Evolutionary conservation across 2,329 filamentous ascomycete genomes (phyloP).

Genomic region (Verticillium longisporum): DNA sequence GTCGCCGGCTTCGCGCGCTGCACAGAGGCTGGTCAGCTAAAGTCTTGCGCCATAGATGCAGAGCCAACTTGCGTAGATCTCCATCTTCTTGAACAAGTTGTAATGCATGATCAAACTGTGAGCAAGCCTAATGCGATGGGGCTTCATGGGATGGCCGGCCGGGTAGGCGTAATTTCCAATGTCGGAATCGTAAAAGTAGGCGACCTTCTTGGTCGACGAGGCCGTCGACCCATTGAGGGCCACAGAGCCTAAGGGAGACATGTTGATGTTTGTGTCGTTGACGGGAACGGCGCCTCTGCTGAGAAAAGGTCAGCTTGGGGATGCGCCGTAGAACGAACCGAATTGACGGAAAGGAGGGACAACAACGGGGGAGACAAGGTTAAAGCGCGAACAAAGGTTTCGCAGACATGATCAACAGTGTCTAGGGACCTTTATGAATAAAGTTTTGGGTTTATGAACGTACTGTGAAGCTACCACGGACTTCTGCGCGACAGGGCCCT

Average conservation of each 20-base stretch:
- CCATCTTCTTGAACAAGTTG: constrained; percentile 93
- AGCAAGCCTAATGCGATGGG: constrained; percentile 87
- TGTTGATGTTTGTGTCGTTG: constrained; percentile 1
- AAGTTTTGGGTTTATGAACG: background rate
- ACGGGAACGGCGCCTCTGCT: background rate
- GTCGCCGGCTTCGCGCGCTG: constrained; percentile 85
- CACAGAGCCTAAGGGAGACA: constrained; percentile 29
- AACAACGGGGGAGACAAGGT: background rate
- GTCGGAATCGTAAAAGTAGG: constrained; percentile 98
- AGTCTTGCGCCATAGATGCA: constrained; percentile 24
- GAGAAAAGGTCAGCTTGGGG: background rate
- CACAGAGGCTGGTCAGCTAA: constrained; percentile 1
- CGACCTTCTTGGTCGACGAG: constrained; percentile 67
- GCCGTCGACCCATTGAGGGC: constrained; percentile 35
- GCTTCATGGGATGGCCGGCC: constrained; percentile 97
- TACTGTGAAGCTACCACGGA: background rate
- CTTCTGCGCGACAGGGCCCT: background rate
- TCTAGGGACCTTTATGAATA: background rate
- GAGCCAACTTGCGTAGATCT: constrained; percentile 62
- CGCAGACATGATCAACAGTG: background rate
- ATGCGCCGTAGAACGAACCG: background rate
- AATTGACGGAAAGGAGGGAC: background rate
- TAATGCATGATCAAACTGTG: constrained; percentile 97
- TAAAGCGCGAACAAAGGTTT: background rate
- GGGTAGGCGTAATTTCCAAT: constrained; percentile 98